These are phyloP conservation scores for Ganoderma meredithae DNA, from an alignment of 1,284 basidiomycete genomes.

Conservation along the genomic window DNA sequence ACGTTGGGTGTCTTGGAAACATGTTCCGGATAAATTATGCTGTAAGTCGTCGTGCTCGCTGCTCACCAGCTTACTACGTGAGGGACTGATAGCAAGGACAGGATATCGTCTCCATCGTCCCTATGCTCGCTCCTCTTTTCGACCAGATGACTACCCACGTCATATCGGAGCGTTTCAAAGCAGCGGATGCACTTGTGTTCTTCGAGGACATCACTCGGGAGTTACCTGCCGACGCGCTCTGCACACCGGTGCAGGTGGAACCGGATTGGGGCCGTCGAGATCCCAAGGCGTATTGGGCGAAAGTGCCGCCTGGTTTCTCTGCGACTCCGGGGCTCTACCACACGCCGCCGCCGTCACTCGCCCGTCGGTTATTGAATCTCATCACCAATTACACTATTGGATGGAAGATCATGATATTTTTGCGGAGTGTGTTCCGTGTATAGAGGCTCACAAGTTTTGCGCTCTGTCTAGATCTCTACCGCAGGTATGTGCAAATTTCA, in stretches of 20 bases:
- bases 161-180: constrained; percentile 13
- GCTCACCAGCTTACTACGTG: background rate
- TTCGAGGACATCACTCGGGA: background rate
- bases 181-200: constrained; percentile 14
- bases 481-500: no score
- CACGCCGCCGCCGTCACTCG: constrained; percentile 3
- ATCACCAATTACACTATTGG: background rate
- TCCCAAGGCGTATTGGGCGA: constrained; percentile 17
- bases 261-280: background rate
- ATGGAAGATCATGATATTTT: background rate
- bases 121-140: constrained; percentile 11
- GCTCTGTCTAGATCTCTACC: no score
- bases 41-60: constrained; percentile 9
- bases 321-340: background rate
- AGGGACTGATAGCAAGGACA: background rate
- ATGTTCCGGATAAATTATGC: constrained; percentile 19
- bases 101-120: constrained; percentile 8
- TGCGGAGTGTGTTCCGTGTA: constrained; percentile 8
- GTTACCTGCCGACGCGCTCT: background rate
- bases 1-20: constrained; percentile 25
- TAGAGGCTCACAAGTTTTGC: background rate
- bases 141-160: constrained; percentile 23
- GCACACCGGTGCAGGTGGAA: background rate
- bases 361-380: background rate
- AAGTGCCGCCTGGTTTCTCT: background rate